A percentile compares a stretch with the other conserved stretches of the same genome.
These are phyloP conservation scores for Vitis amurensis DNA, from an alignment of 164 flowering plant species.

Conservation along the genomic window DNA sequence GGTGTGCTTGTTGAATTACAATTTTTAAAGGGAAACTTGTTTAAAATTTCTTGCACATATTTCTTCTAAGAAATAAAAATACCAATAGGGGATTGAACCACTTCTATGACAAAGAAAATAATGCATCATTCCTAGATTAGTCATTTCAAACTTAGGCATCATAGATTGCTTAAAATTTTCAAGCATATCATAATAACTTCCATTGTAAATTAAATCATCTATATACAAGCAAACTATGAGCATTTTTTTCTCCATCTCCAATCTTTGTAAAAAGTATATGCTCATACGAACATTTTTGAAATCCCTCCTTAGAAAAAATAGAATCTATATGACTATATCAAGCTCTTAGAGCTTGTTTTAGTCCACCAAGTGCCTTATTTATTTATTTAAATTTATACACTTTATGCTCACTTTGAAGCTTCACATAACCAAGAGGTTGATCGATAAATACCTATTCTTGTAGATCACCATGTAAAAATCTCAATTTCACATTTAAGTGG, in stretches of 20 bases:
- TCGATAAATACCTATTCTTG: too few species aligned
- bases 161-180: slow-evolving; percentile 3
- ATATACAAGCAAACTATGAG: slow-evolving; percentile 12
- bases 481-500: too few species aligned
- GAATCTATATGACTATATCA: not conserved
- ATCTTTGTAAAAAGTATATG: slow-evolving; percentile 8
- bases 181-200: not conserved
- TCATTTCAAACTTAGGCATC: slow-evolving; percentile 10
- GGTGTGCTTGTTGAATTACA: too few species aligned
- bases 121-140: not conserved
- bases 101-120: too few species aligned
- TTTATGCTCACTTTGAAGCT: too few species aligned
- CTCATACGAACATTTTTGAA: slow-evolving; percentile 11
- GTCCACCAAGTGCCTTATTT: not conserved
- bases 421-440: too few species aligned
- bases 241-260: slow-evolving; percentile 4
- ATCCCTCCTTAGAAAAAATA: slow-evolving; percentile 8
- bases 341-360: slow-evolving; percentile 4
- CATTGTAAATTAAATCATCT: slow-evolving; percentile 15
- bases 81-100: too few species aligned
- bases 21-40: too few species aligned
- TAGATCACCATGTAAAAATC: too few species aligned
- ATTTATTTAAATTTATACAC: too few species aligned
- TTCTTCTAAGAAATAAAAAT: too few species aligned
- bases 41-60: too few species aligned